Conservation (phyloP, 2,329 filamentous ascomycete genomes). For the Aspergillus ustus region DNA sequence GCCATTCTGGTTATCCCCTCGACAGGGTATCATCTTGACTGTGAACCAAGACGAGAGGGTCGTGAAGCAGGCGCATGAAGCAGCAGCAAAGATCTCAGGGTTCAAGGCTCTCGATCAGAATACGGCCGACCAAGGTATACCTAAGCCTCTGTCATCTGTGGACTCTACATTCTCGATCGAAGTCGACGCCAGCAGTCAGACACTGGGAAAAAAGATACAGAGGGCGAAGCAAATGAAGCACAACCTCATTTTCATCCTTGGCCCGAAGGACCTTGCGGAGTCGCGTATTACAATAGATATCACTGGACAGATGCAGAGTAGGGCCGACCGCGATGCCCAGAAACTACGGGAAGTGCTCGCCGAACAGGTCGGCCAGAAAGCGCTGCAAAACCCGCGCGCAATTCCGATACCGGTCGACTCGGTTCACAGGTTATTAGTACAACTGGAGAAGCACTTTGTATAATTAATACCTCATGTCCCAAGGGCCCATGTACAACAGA, state of each 20-base stretch:
- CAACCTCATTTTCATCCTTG: conserved; percentile 74
- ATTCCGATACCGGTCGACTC: conserved; percentile 43
- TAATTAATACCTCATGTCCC: conserved; percentile 30
- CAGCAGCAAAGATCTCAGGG: conserved; percentile 57
- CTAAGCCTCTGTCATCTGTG: conserved; percentile 50
- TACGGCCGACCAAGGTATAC: conserved; percentile 30
- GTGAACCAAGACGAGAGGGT: conserved; percentile 62
- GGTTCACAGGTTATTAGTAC: conserved; percentile 42
- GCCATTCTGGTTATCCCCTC: conserved; percentile 87
- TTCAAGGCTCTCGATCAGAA: conserved; percentile 36
- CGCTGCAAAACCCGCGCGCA: conserved; percentile 39
- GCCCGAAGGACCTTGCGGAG: conserved; percentile 65
- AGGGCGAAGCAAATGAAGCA: conserved; percentile 76
- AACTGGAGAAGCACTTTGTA: conserved; percentile 44
- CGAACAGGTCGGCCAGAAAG: conserved; percentile 30
- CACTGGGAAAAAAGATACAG: conserved; percentile 70
- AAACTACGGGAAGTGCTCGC: conserved; percentile 34
- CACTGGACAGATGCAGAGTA: conserved; percentile 49
- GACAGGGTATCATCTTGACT: conserved; percentile 75
- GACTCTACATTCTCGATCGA: conserved; percentile 72
- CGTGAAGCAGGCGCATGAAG: conserved; percentile 53
- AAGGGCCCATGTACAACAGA: conserved; percentile 7
- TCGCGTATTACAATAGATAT: conserved; percentile 57
- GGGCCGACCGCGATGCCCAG: conserved; percentile 35
- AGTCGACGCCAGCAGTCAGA: conserved; percentile 66